Evolutionary conservation across 176 grass and related monocot species (phyloP).

Genomic region (Tillandsia leiboldiana): DNA sequence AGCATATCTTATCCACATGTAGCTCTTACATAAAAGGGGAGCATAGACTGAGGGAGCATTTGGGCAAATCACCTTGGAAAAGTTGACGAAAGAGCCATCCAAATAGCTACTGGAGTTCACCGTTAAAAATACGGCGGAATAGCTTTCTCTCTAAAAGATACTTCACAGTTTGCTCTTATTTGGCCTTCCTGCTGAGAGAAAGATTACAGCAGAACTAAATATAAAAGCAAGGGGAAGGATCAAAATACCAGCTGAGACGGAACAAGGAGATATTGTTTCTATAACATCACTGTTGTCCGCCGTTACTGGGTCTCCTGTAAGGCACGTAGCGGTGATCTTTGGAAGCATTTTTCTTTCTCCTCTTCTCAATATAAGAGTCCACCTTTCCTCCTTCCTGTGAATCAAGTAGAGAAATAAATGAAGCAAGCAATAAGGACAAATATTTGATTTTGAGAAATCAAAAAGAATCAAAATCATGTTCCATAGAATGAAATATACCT

Average conservation of each 20-base stretch:
- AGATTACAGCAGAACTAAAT: not conserved
- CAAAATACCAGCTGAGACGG: not conserved
- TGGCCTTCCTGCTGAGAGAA: not conserved
- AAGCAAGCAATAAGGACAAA: not conserved
- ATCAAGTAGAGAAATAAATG: not conserved
- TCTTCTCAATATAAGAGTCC: slow-evolving; percentile 75
- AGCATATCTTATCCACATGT: not conserved
- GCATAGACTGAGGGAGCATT: not conserved
- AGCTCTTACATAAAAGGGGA: not conserved
- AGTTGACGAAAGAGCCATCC: not conserved
- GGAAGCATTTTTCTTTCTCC: slow-evolving; percentile 67
- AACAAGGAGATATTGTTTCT: not conserved
- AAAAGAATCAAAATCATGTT: slow-evolving; percentile 1
- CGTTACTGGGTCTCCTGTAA: slow-evolving; percentile 43
- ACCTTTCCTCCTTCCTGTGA: slow-evolving; percentile 73
- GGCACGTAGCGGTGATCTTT: slow-evolving; percentile 97
- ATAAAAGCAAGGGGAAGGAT: not conserved
- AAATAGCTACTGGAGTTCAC: not conserved
- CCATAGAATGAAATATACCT: slow-evolving; percentile 36
- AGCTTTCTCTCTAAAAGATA: not conserved
- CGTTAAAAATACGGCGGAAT: not conserved
- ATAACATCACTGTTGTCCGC: slow-evolving; percentile 15
- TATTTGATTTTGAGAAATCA: not conserved
- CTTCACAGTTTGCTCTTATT: not conserved
- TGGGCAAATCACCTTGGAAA: not conserved